These are phyloP conservation scores for Prunus dulcis DNA, from an alignment of 306 rosid species.

Conservation along the genomic window DNA sequence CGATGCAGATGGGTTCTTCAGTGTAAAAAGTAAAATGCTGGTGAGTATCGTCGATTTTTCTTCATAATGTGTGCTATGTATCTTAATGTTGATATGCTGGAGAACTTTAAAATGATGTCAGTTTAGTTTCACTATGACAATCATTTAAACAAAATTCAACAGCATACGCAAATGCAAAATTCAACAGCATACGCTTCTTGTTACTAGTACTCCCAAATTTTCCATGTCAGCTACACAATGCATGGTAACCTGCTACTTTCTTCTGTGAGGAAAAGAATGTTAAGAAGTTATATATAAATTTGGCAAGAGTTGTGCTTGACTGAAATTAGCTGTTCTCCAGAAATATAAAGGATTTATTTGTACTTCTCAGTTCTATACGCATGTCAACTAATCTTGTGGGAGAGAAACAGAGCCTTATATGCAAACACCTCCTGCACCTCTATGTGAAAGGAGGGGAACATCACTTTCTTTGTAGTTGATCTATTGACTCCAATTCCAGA, in stretches of 20 bases:
- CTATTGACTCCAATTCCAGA: conserved; percentile 2
- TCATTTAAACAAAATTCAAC: background rate
- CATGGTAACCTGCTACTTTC: background rate
- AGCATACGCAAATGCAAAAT: background rate
- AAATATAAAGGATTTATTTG: background rate
- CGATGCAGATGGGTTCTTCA: conserved; percentile 72
- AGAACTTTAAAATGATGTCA: background rate
- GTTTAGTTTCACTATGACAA: background rate
- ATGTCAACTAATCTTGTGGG: background rate
- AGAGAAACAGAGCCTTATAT: background rate
- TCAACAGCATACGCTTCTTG: background rate
- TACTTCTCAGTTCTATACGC: background rate
- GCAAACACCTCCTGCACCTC: background rate
- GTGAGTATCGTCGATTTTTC: conserved; percentile 40
- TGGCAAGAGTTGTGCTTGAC: background rate
- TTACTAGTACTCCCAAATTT: background rate
- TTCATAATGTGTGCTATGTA: background rate
- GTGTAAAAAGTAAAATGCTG: conserved; percentile 80
- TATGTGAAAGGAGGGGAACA: background rate
- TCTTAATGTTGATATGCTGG: background rate
- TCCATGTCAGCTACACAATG: background rate
- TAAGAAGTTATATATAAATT: background rate
- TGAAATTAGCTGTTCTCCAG: background rate
- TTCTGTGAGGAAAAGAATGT: background rate
- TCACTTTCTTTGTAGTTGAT: background rate